Conservation (phyloP, 768 basidiomycete species). For the Daedaleopsis sinensis region DNA sequence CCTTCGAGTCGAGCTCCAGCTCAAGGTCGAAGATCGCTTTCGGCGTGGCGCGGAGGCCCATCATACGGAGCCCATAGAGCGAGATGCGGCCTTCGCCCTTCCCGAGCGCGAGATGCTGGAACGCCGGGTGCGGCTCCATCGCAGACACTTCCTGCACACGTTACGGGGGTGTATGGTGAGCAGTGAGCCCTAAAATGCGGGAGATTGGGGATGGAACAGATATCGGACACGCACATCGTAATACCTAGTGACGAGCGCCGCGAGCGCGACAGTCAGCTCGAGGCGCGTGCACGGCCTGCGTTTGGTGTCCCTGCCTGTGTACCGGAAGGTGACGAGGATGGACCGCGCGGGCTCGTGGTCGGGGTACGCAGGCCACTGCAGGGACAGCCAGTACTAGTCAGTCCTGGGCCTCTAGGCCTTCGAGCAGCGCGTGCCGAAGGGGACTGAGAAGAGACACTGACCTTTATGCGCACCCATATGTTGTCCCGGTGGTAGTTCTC, state of each 20-base stretch:
- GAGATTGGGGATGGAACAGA: not conserved
- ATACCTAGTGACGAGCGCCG: conserved; percentile 6
- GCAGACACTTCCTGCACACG: conserved; percentile 5
- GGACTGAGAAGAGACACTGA: too few species aligned
- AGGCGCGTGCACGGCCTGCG: conserved; percentile 8
- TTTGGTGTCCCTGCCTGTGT: not conserved
- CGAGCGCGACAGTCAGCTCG: conserved; percentile 8
- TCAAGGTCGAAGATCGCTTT: conserved; percentile 9
- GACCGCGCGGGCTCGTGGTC: conserved; percentile 2
- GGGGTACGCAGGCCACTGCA: conserved; percentile 17
- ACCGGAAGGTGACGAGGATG: conserved; percentile 3
- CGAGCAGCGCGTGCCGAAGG: not conserved
- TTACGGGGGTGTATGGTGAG: too few species aligned
- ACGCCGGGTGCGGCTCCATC: conserved; percentile 10
- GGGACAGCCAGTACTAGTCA: not conserved
- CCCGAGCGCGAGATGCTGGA: conserved; percentile 14
- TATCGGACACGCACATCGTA: conserved; percentile 1
- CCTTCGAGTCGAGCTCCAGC: conserved; percentile 4
- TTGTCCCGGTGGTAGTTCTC: conserved; percentile 3
- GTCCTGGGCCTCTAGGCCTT: not conserved
- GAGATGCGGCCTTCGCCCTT: conserved; percentile 10
- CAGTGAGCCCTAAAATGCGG: not conserved
- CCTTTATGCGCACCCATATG: conserved; percentile 14
- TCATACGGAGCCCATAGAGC: conserved; percentile 14
- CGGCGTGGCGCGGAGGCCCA: conserved; percentile 10